Percentiles rank a stretch among this genome's conserved stretches.
Evolutionary conservation across 768 basidiomycete genomes (phyloP).

Genomic region (Boletus rubroflammeus): DNA sequence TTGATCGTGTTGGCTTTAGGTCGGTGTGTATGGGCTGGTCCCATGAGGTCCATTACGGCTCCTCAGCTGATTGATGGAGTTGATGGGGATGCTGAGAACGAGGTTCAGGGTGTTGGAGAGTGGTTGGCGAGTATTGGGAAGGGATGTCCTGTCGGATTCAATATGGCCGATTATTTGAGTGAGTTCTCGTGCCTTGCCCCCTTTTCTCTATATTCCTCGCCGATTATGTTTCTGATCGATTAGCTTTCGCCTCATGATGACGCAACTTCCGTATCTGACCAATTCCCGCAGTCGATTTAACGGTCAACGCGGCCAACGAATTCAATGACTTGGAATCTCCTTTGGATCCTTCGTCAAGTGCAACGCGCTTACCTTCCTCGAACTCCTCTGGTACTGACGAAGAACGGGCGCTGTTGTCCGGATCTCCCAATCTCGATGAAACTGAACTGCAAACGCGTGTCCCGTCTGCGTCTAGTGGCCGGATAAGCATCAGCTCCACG

Average conservation of each 20-base stretch:
- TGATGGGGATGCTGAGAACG: slow-evolving; percentile 12
- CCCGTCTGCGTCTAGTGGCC: slow-evolving; percentile 27
- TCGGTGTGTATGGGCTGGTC: slow-evolving; percentile 41
- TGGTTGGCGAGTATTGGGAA: slow-evolving; percentile 79
- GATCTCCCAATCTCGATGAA: slow-evolving; percentile 40
- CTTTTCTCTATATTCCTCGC: not conserved
- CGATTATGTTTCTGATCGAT: not conserved
- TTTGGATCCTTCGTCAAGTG: slow-evolving; percentile 28
- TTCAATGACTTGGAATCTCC: slow-evolving; percentile 31
- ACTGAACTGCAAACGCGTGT: slow-evolving; percentile 49
- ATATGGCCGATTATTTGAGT: slow-evolving; percentile 97
- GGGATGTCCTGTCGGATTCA: slow-evolving; percentile 90
- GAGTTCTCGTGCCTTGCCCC: slow-evolving; percentile 29
- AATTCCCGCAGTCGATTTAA: slow-evolving; percentile 58
- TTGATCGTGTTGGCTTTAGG: slow-evolving; percentile 83
- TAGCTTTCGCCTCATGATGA: not conserved
- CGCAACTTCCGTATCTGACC: slow-evolving; percentile 1
- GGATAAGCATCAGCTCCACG: slow-evolving; percentile 46
- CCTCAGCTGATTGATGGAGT: slow-evolving; percentile 5
- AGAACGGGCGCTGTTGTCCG: slow-evolving; percentile 57
- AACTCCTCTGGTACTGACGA: slow-evolving; percentile 56
- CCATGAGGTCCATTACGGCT: slow-evolving; percentile 18
- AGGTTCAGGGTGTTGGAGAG: slow-evolving; percentile 33
- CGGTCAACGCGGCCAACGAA: slow-evolving; percentile 52
- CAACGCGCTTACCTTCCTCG: slow-evolving; percentile 32